Evolutionary conservation across 306 rosid genomes (phyloP).

Genomic region (Acacia crassicarpa): DNA sequence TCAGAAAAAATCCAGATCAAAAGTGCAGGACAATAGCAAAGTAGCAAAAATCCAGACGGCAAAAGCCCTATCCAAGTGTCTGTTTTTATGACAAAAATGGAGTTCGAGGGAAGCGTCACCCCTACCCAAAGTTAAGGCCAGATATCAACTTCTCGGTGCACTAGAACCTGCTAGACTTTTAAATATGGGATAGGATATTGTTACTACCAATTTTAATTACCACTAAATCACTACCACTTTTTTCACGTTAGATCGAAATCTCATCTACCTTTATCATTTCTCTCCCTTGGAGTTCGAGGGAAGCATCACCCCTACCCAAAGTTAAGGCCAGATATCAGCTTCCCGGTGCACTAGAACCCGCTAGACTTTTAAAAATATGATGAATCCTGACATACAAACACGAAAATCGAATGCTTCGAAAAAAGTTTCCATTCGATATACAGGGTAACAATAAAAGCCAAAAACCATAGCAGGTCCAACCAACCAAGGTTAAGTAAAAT

Average conservation of each 20-base stretch:
- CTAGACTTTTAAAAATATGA: background rate
- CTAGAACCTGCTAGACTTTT: background rate
- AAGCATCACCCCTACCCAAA: background rate
- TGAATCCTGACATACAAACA: background rate
- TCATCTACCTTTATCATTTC: too few species aligned
- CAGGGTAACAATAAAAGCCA: constrained; percentile 7
- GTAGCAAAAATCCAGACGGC: background rate
- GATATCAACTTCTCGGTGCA: background rate
- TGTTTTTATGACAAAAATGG: background rate
- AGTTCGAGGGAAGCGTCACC: background rate
- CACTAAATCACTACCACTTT: too few species aligned
- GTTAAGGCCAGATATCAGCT: background rate
- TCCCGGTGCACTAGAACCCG: background rate
- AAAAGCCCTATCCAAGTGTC: background rate
- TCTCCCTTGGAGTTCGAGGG: background rate
- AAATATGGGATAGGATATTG: too few species aligned
- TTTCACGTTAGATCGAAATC: too few species aligned
- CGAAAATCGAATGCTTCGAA: constrained; percentile 9
- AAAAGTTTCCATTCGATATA: constrained; percentile 2
- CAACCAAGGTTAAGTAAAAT: background rate
- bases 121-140: background rate
- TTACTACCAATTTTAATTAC: too few species aligned
- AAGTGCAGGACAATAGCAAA: background rate
- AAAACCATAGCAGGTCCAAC: constrained; percentile 9
- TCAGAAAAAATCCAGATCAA: background rate